A percentile compares a stretch with the other conserved stretches of the same genome.
phyloP scores from a whole-genome alignment of 257 asterid species.

The Fraxinus cuspidata region DNA sequence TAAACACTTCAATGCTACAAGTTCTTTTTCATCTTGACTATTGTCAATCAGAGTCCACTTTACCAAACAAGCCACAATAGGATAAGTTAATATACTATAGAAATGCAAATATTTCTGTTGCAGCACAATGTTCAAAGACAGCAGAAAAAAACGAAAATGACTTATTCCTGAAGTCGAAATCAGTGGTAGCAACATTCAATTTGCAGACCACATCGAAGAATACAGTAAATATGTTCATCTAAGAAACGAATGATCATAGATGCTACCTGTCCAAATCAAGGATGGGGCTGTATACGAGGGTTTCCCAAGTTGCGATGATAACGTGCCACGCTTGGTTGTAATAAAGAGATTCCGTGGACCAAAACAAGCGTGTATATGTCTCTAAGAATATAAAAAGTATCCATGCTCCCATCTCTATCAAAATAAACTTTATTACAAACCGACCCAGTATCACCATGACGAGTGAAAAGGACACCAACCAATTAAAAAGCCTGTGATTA shows the following conservation, averaged over 20 bases:
- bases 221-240: neutral
- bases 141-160: neutral
- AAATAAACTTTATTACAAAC: slow-evolving; percentile 71
- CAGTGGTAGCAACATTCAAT: neutral
- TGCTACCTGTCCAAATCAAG: slow-evolving; percentile 94
- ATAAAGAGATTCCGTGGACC: slow-evolving; percentile 95
- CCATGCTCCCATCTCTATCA: slow-evolving; percentile 94
- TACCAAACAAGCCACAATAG: too few relatives aligned
- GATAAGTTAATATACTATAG: too few relatives aligned
- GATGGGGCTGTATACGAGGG: slow-evolving; percentile 85
- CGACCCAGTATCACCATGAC: slow-evolving; percentile 98
- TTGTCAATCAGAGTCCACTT: too few relatives aligned
- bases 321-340: slow-evolving; percentile 91
- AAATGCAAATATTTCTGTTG: too few relatives aligned
- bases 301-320: slow-evolving; percentile 83
- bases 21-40: too few relatives aligned
- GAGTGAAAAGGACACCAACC: slow-evolving; percentile 92
- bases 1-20: too few relatives aligned
- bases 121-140: neutral
- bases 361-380: slow-evolving; percentile 89
- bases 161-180: neutral
- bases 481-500: slow-evolving; percentile 86
- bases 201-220: neutral
- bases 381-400: slow-evolving; percentile 90
- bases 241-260: neutral